Percentiles rank a stretch among this genome's conserved stretches.
Evolutionary conservation across 169 alveolate genomes (phyloP).

Genomic region (Plasmodium coatneyi): DNA sequence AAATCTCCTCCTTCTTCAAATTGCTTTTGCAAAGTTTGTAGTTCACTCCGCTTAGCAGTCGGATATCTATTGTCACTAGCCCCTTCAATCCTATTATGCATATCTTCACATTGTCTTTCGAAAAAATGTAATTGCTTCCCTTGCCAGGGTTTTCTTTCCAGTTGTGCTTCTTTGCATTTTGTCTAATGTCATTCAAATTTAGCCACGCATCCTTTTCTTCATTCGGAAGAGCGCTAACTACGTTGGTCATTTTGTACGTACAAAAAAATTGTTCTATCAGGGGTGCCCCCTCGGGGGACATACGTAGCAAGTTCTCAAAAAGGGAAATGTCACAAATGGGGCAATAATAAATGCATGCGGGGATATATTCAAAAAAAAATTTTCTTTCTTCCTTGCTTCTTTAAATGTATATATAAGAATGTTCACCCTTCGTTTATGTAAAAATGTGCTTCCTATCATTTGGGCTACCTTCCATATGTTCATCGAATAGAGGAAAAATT

Average conservation of each 20-base stretch:
- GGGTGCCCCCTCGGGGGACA: neutral
- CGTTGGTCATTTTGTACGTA: slow-evolving; percentile 8
- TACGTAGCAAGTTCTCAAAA: neutral
- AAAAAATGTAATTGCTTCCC: slow-evolving; percentile 16
- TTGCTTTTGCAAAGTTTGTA: slow-evolving; percentile 49
- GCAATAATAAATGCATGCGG: neutral
- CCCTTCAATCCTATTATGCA: slow-evolving; percentile 46
- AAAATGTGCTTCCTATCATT: neutral
- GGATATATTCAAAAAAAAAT: neutral
- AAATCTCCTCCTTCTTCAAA: slow-evolving; percentile 26
- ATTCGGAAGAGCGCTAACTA: neutral
- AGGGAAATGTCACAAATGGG: neutral
- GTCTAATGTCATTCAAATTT: slow-evolving; percentile 26
- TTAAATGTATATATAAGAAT: neutral
- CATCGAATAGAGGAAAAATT: neutral
- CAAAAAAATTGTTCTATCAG: neutral
- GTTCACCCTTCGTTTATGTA: neutral
- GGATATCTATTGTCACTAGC: slow-evolving; percentile 32
- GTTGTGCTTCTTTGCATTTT: slow-evolving; percentile 26
- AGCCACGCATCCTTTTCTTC: slow-evolving; percentile 28
- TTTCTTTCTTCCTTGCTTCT: neutral
- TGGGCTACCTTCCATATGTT: neutral
- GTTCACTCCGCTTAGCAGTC: slow-evolving; percentile 21
- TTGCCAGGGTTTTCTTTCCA: slow-evolving; percentile 29
- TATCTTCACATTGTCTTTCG: slow-evolving; percentile 44